These are phyloP conservation scores for Penicillium fimorum DNA, from an alignment of 495 filamentous ascomycete species.

Conservation along the genomic window DNA sequence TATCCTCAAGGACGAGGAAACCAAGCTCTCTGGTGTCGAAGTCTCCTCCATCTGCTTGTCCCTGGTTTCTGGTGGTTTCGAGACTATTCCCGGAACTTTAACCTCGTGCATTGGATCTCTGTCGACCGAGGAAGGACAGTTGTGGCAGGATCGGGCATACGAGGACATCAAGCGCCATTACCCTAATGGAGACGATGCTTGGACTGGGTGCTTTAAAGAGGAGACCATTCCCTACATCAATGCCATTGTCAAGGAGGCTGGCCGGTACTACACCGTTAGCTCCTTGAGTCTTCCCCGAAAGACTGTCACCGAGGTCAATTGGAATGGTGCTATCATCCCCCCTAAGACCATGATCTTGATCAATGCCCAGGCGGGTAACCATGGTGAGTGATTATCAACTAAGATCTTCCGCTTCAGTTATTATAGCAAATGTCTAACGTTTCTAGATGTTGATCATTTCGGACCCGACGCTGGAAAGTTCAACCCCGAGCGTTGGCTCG, in stretches of 20 bases:
- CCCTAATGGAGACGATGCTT: slow-evolving; percentile 47
- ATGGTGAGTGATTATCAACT: slow-evolving; percentile 39
- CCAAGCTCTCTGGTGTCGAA: slow-evolving; percentile 47
- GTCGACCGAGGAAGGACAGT: slow-evolving; percentile 46
- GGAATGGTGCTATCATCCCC: slow-evolving; percentile 56
- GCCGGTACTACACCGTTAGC: slow-evolving; percentile 54
- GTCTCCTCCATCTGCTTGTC: slow-evolving; percentile 52
- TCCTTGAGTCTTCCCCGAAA: slow-evolving; percentile 54
- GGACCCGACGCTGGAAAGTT: slow-evolving; percentile 49
- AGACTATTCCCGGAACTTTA: slow-evolving; percentile 51
- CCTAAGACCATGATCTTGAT: slow-evolving; percentile 55
- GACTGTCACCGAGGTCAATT: slow-evolving; percentile 51
- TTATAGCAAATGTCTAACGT: neutral
- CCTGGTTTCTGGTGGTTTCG: slow-evolving; percentile 52
- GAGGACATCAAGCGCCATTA: slow-evolving; percentile 53
- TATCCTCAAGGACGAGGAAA: slow-evolving; percentile 51
- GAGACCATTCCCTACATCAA: slow-evolving; percentile 51
- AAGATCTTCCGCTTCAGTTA: neutral
- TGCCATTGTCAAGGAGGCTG: slow-evolving; percentile 54
- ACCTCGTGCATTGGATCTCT: slow-evolving; percentile 49
- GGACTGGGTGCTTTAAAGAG: slow-evolving; percentile 43
- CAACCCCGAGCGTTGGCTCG: slow-evolving; percentile 54
- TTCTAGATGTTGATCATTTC: slow-evolving; percentile 49
- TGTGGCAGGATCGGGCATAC: slow-evolving; percentile 51
- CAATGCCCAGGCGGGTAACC: slow-evolving; percentile 58